Conservation (phyloP, 1,139 yeast genomes). For the Zygosaccharomyces pseudobailii region DNA sequence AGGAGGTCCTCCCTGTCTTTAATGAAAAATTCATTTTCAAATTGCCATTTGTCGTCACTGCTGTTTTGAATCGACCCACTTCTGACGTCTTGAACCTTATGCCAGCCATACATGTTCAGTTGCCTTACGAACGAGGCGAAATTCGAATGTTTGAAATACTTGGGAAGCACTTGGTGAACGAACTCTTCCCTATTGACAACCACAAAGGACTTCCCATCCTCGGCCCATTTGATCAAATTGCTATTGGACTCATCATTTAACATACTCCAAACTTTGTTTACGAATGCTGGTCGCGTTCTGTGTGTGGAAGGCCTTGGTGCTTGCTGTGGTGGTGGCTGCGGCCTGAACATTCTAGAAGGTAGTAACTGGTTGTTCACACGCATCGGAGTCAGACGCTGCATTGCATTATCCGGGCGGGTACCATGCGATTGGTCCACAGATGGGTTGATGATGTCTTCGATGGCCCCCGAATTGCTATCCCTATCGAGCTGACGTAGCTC, state of each 20-base stretch:
- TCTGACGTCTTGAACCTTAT: constrained; percentile 66
- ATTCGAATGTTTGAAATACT: constrained; percentile 89
- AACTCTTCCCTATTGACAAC: constrained; percentile 82
- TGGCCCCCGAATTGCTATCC: constrained; percentile 12
- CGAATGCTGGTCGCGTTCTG: constrained; percentile 74
- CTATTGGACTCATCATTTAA: constrained; percentile 72
- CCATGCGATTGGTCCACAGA: constrained; percentile 18
- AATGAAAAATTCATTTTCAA: constrained; percentile 75
- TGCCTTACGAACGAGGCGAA: constrained; percentile 94
- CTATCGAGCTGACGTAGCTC: constrained; percentile 12
- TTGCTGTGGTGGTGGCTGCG: constrained; percentile 8
- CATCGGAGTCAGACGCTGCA: constrained; percentile 14
- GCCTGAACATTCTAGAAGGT: constrained; percentile 11
- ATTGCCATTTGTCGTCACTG: constrained; percentile 52
- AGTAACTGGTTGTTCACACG: constrained; percentile 11
- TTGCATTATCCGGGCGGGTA: constrained; percentile 9
- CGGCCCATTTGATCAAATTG: constrained; percentile 75
- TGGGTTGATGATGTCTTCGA: constrained; percentile 31
- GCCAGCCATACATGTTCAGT: constrained; percentile 93
- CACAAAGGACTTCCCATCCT: constrained; percentile 79
- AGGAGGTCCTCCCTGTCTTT: constrained; percentile 67
- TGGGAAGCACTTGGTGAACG: constrained; percentile 80
- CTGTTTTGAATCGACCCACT: constrained; percentile 34
- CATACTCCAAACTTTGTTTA: constrained; percentile 91
- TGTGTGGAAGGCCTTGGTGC: constrained; percentile 4